phyloP scores from a whole-genome alignment of 257 asterid genomes.

The Scutellaria baicalensis region DNA sequence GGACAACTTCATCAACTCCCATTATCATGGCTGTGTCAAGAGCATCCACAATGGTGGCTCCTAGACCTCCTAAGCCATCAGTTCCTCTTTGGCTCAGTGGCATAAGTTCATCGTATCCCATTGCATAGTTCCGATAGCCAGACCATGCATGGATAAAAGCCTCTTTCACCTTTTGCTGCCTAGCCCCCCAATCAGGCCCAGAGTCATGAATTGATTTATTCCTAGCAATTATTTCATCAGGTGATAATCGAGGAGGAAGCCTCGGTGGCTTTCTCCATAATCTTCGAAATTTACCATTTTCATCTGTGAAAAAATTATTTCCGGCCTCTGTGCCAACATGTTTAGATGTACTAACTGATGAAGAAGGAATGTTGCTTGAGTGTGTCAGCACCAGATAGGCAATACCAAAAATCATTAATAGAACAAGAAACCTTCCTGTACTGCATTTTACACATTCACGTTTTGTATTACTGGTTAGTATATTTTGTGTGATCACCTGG shows the following conservation, averaged over 20 bases:
- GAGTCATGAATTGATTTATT: conserved; percentile 34
- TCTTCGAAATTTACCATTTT: conserved; percentile 41
- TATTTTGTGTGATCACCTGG: conserved; percentile 67
- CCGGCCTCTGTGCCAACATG: conserved; percentile 41
- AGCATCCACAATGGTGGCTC: conserved; percentile 92
- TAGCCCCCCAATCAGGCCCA: conserved; percentile 53
- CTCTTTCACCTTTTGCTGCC: conserved; percentile 74
- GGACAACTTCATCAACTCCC: conserved; percentile 69
- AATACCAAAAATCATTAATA: conserved; percentile 68
- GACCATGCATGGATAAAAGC: conserved; percentile 95
- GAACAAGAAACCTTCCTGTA: conserved; percentile 70
- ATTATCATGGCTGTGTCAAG: conserved; percentile 95
- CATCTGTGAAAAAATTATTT: conserved; percentile 32
- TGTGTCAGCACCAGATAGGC: conserved; percentile 56
- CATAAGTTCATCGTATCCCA: conserved; percentile 97
- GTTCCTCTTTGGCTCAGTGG: conserved; percentile 74
- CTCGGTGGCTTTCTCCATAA: conserved; percentile 81
- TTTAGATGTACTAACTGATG: conserved; percentile 28
- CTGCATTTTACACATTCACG: conserved; percentile 61
- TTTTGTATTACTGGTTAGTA: conserved; percentile 36
- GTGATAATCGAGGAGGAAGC: conserved; percentile 83
- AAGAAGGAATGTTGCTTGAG: conserved; percentile 28
- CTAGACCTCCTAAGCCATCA: conserved; percentile 91
- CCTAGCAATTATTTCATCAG: conserved; percentile 64
- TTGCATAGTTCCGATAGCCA: conserved; percentile 65